These are phyloP conservation scores for Sphaerobolus stellatus DNA, from an alignment of 1,284 basidiomycete genomes.

Conservation along the genomic window DNA sequence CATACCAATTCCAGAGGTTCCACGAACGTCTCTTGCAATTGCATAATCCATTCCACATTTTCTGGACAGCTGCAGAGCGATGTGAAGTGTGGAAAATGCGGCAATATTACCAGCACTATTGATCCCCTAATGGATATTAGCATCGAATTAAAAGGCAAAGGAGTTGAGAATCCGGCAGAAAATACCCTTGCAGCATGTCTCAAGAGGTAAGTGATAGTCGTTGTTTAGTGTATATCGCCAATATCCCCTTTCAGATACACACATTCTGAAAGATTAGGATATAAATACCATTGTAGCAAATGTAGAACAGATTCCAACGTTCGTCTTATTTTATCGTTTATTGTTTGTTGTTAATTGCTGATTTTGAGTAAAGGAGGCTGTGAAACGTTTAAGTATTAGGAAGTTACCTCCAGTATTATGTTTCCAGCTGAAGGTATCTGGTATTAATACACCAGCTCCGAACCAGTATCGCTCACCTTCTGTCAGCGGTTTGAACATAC, in stretches of 20 bases:
- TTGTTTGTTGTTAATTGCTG: not conserved
- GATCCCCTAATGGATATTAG: slow-evolving; percentile 94
- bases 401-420: slow-evolving; percentile 89
- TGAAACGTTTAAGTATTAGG: slow-evolving; percentile 81
- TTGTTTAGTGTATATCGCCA: slow-evolving; percentile 9
- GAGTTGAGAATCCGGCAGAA: slow-evolving; percentile 42
- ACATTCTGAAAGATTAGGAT: slow-evolving; percentile 68
- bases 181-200: slow-evolving; percentile 70
- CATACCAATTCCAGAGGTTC: slow-evolving; percentile 74
- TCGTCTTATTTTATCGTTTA: slow-evolving; percentile 24
- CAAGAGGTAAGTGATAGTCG: slow-evolving; percentile 48
- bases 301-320: slow-evolving; percentile 69
- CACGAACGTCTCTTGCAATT: slow-evolving; percentile 79
- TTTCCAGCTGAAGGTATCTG: slow-evolving; percentile 88
- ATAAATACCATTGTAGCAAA: slow-evolving; percentile 72
- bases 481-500: slow-evolving; percentile 89
- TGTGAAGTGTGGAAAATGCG: slow-evolving; percentile 81
- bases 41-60: slow-evolving; percentile 91
- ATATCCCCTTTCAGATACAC: slow-evolving; percentile 55
- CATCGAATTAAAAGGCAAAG: slow-evolving; percentile 73
- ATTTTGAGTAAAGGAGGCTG: slow-evolving; percentile 65
- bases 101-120: slow-evolving; percentile 73
- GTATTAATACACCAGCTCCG: not conserved
- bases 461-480: not conserved
- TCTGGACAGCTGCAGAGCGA: slow-evolving; percentile 86